phyloP scores from a whole-genome alignment of 2,329 filamentous ascomycete genomes.

The Colletotrichum australisinense region DNA sequence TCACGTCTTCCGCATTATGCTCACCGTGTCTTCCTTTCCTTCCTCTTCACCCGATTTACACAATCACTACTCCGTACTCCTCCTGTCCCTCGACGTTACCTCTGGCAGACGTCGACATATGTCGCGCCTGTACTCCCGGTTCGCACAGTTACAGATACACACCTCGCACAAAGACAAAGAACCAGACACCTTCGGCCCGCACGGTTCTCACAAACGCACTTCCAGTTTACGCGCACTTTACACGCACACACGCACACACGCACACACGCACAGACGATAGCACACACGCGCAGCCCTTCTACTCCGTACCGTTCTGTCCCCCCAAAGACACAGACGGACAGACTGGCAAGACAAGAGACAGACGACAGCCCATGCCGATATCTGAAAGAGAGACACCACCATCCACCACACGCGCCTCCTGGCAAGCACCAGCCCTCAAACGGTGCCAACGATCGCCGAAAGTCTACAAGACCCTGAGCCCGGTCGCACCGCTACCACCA shows the following conservation, averaged over 20 bases:
- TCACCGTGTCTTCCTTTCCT: background rate
- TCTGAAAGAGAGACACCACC: background rate
- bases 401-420: constrained; percentile 25
- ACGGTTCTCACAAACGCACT: background rate
- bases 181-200: background rate
- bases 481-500: constrained; percentile 24
- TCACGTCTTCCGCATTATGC: too few species aligned
- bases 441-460: constrained; percentile 34
- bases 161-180: background rate
- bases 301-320: background rate
- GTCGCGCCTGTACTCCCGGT: background rate
- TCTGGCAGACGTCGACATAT: background rate
- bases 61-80: background rate
- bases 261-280: background rate
- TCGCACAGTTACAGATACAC: background rate
- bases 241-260: background rate
- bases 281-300: background rate
- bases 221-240: background rate
- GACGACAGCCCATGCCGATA: background rate
- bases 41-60: background rate
- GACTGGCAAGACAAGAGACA: background rate
- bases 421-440: constrained; percentile 32
- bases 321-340: background rate
- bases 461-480: constrained; percentile 36
- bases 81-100: background rate